Evolutionary conservation across 2,329 filamentous ascomycete genomes (phyloP), one percentile per base, ranked within the genome.

Genomic region (Fusarium solani-melongenae): DNA sequence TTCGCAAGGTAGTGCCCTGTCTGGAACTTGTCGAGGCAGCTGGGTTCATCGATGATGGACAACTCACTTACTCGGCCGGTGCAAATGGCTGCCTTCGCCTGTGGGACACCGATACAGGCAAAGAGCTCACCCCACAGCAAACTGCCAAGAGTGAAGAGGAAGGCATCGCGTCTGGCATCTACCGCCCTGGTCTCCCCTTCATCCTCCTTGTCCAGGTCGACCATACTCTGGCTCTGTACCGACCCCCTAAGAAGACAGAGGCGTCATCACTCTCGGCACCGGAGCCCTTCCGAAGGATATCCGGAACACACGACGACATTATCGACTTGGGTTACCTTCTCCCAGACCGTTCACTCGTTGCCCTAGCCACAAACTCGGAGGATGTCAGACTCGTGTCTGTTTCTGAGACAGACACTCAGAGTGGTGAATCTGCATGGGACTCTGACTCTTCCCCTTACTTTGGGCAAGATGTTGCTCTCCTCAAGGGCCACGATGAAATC

Each of bases 281-380:
- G 77, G 85, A 83, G 79, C 93, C 84, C 1, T 88, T 93, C 51
- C 91, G 93, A 75, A 90, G 94, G 51, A 97, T 99, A 75, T 98
- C 96, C 6, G 97, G 96, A 62, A 98, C 96, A 8, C 95, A 98
- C 81, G 97, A 99, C 81, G 96, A 99, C 81, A 95, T 99, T 61
- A 98, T 99, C 75, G 97, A 99, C 80, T 85, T 99, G 36, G 93
- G 92, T 33, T 98, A 96, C 78, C 87, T 98, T 63, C 90, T 96
- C 2, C 90, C 92, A 0, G 92, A 97, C 77, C 91, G 90, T 66
- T 96, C 94, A 4, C 84, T 97, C 60, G 88, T 99, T 70, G 97
- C 96, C 7, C 86, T 99, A 29, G 96, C 96, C 8, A 98, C 96
- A 3, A 99, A 99, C 81, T 94, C 95, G 0, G 96, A 99, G 83